These are phyloP conservation scores for Talaromyces liani DNA, from an alignment of 495 filamentous ascomycete species.

Conservation along the genomic window DNA sequence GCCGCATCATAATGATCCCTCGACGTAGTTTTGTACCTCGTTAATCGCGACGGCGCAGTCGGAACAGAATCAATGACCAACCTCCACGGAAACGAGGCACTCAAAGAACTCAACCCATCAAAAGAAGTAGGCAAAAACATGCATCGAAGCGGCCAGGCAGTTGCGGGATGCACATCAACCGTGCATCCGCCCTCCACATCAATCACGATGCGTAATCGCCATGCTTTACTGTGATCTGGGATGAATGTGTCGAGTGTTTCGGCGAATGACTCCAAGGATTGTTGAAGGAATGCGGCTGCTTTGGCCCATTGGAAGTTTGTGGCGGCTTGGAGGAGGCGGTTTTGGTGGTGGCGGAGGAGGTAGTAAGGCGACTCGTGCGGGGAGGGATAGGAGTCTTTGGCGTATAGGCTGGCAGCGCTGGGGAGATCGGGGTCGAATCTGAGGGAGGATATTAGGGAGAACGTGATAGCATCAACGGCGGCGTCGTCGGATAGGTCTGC, in stretches of 20 bases:
- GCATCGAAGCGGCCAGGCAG: slow-evolving; percentile 38
- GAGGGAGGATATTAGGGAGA: slow-evolving; percentile 58
- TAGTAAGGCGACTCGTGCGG: slow-evolving; percentile 61
- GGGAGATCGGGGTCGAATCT: slow-evolving; percentile 64
- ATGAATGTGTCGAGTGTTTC: slow-evolving; percentile 28
- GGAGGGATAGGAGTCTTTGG: slow-evolving; percentile 34
- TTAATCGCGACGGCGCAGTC: slow-evolving; percentile 54
- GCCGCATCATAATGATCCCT: slow-evolving; percentile 60
- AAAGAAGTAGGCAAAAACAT: slow-evolving; percentile 42
- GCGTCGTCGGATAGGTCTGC: neutral
- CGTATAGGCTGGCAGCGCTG: slow-evolving; percentile 21
- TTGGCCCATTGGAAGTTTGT: slow-evolving; percentile 55
- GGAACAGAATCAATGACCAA: slow-evolving; percentile 49
- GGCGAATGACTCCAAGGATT: slow-evolving; percentile 18
- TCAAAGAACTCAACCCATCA: neutral
- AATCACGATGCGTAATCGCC: slow-evolving; percentile 49
- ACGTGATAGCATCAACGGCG: neutral
- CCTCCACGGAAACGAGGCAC: slow-evolving; percentile 19
- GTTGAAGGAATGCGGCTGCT: slow-evolving; percentile 23
- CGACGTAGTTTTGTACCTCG: slow-evolving; percentile 67
- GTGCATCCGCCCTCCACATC: slow-evolving; percentile 38
- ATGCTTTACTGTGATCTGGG: slow-evolving; percentile 26
- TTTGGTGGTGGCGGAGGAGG: slow-evolving; percentile 73
- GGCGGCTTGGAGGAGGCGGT: slow-evolving; percentile 73
- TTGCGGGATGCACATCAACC: slow-evolving; percentile 41